Evolutionary conservation across 176 grass and related monocot genomes (phyloP), one percentile per base, ranked within the genome.

Genomic region (Zoysia pacifica): DNA sequence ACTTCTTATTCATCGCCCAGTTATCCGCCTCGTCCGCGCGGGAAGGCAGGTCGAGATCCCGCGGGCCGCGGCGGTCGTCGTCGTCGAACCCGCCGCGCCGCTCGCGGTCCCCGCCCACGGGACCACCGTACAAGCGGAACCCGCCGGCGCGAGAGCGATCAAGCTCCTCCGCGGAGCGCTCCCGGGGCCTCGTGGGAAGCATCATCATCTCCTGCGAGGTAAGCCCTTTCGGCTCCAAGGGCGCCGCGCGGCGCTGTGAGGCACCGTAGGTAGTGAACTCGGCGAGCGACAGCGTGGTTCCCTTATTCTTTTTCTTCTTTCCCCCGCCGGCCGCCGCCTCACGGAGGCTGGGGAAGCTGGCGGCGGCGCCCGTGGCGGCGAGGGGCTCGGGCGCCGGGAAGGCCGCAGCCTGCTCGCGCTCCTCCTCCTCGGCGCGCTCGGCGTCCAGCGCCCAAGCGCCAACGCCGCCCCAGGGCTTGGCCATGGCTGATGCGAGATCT

Each of bases 371-470:
- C 3, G 72, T 86, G 1, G 80, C 18, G 1, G 79, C 65, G 44
- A 82, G 80, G 9, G 79, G 66, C 19, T 91, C 85, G 41, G 83
- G 73, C 0, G 84, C 54, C 48, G 86, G 71, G 9, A 73, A 36
- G n/a, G 88, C 42, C 6, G 68, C 84, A 20, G 73, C 83, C 9
- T 50, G 62, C 80, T 94, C 91, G n/a, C 87, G 86, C 85, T 90
- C 88, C 88, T 99, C 97, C 37, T 86, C 97, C 86, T 99, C 94
- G 47, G 87, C 95, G 50, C 82, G 97, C 90, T 99, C 97, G 64
- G 93, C 93, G 69, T 99, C 97, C 62, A 96, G 90, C 68, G 97
- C 97, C 97, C 97, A 99, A 1, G 97, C 93, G 71, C 97, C 97
- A 73, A 87, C 90, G 78, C 97, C 90, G 20, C 93, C 90, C 97